Evolutionary conservation across 768 basidiomycete genomes (phyloP).

Genomic region (Exsudoporus frostii): DNA sequence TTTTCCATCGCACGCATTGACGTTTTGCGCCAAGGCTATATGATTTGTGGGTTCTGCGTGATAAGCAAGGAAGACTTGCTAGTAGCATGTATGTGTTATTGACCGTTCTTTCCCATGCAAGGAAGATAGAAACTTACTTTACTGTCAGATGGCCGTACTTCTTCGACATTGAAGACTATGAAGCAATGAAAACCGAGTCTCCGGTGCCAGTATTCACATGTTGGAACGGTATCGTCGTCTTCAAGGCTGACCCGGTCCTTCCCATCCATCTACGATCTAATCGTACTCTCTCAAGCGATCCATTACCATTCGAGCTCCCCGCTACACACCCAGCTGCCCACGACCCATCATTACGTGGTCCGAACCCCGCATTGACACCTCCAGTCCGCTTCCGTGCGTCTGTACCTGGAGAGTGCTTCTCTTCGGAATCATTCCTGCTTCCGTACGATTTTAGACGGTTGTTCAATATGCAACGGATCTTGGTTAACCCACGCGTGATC

Average conservation of each 20-base stretch:
- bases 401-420: conserved; percentile 16
- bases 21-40: conserved; percentile 12
- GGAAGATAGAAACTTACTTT: not conserved
- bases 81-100: conserved; percentile 10
- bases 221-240: conserved; percentile 45
- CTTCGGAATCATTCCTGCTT: conserved; percentile 39
- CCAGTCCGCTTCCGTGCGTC: conserved; percentile 18
- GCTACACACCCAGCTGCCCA: conserved; percentile 11
- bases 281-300: conserved; percentile 33
- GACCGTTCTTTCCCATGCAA: not conserved
- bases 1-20: not conserved
- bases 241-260: conserved; percentile 40
- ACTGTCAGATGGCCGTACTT: conserved; percentile 38
- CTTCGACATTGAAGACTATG: conserved; percentile 35
- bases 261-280: conserved; percentile 38
- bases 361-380: conserved; percentile 19
- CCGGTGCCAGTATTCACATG: conserved; percentile 44
- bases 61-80: conserved; percentile 14
- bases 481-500: conserved; percentile 39
- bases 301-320: conserved; percentile 21
- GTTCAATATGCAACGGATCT: conserved; percentile 36
- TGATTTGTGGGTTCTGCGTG: conserved; percentile 24
- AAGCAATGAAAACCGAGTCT: conserved; percentile 35
- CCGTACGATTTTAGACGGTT: conserved; percentile 42
- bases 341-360: conserved; percentile 9